A percentile compares a stretch with the other conserved stretches of the same genome.
These are phyloP conservation scores for Podila clonocystis DNA, from an alignment of 192 early-diverging fungal species.

Conservation along the genomic window DNA sequence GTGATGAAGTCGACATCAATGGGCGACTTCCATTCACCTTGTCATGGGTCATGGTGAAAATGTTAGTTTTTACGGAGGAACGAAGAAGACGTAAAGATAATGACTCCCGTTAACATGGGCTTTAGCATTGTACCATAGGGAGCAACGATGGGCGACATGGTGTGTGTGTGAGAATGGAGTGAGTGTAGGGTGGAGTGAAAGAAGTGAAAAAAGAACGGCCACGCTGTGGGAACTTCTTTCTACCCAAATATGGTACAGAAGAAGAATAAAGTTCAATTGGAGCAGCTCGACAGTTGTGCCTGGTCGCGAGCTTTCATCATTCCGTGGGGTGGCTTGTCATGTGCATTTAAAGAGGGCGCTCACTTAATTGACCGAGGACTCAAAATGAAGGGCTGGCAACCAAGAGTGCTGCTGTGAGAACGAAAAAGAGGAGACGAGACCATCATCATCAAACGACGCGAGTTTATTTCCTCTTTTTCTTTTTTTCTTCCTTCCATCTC, in stretches of 20 bases:
- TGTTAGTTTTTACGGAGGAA: not conserved
- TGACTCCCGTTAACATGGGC: not conserved
- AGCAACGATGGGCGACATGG: conserved; percentile 10
- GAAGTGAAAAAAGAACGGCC: not conserved
- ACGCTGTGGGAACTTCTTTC: no score
- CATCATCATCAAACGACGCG: conserved; percentile 1
- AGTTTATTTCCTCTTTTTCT: not conserved
- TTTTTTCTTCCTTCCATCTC: not conserved
- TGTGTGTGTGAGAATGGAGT: not conserved
- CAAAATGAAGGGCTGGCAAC: no score
- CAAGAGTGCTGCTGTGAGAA: not conserved
- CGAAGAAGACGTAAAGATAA: not conserved
- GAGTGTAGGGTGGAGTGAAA: not conserved
- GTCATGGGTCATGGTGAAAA: not conserved
- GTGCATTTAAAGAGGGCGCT: no score
- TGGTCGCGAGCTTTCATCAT: no score
- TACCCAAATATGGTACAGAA: no score
- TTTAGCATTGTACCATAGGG: not conserved
- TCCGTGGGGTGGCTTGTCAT: no score
- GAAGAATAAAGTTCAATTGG: no score
- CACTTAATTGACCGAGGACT: no score
- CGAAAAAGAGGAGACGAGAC: not conserved
- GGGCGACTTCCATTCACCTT: conserved; percentile 50
- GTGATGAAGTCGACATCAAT: conserved; percentile 50
- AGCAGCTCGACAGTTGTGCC: no score